Conservation (phyloP, 2,329 filamentous ascomycete genomes). For the Paraphoma sp. region DNA sequence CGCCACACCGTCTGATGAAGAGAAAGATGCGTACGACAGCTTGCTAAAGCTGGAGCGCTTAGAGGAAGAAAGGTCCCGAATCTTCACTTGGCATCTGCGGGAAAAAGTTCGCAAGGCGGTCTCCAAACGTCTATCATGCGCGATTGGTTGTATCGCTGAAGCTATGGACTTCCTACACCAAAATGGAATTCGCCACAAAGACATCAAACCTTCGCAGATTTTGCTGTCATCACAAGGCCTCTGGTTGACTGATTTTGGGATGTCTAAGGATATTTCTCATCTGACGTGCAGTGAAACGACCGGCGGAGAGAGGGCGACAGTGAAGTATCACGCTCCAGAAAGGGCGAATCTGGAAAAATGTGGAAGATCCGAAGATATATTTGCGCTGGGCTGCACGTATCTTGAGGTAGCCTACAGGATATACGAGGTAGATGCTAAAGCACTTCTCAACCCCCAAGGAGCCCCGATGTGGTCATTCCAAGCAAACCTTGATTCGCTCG, state of each 20-base stretch:
- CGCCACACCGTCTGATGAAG: neutral
- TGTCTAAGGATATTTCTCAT: conserved; percentile 2
- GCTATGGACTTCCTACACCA: conserved; percentile 18
- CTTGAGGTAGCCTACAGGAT: conserved; percentile 18
- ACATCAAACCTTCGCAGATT: conserved; percentile 25
- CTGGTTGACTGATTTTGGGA: conserved; percentile 5
- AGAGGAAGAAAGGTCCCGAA: neutral
- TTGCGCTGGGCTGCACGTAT: conserved; percentile 27
- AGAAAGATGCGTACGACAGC: neutral
- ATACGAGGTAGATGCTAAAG: neutral
- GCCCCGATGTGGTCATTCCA: neutral
- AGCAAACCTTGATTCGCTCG: neutral
- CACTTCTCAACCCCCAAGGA: neutral
- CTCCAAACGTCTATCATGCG: neutral
- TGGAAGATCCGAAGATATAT: conserved; percentile 26
- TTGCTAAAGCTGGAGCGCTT: neutral
- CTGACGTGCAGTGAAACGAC: neutral
- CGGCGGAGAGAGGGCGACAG: neutral
- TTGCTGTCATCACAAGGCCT: conserved; percentile 5
- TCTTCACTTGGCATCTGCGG: neutral
- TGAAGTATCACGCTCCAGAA: neutral
- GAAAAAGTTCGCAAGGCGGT: neutral
- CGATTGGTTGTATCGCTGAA: conserved; percentile 17
- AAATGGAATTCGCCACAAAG: conserved; percentile 16
- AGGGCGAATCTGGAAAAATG: conserved; percentile 6